Base-by-base conservation (phyloP, 202 grass and related monocot species). In the Sporobolus alterniflorus region DNA sequence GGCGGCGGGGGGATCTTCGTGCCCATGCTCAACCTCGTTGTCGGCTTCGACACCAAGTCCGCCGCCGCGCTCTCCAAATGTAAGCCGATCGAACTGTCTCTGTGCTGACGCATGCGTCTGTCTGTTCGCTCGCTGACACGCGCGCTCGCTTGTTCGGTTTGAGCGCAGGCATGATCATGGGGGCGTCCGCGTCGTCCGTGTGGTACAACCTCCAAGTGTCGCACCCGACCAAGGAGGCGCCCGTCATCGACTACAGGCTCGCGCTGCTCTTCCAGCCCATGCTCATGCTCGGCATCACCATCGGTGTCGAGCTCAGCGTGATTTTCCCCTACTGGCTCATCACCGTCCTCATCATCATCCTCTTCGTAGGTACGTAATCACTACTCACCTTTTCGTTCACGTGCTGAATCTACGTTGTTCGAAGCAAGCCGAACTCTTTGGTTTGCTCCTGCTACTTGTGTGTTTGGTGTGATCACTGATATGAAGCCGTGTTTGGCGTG, bases 261-360 rank as follows among this genome's bases (percentile, higher is more conserved):
- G 84, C 93, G 10, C 64, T 99, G 77, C 86, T 99, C 73, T 99
- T 99, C 89, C 97, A 99, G 90, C 97, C 97, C 41, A 94, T 97
- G 91, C 93, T 99, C 39, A 92, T 99, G 97, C 91, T 99, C 67
- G 97, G 97, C n/a, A 99, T 99, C 89, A 99, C 97, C 65, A 88
- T 97, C 41, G 97, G 97, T 4, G 97, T 99, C 56, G 93, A 99
- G 68, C 93, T 99, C 41, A 99, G 97, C 76, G 91, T 99, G 16
- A 80, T 94, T 63, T 99, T 99, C 78, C 97, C 97, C 15, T 99
- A 82, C 85, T 99, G 97, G 97, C 90, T 99, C 79, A 94, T 99
- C 82, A 97, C 97, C 54, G 32, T 99, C 51, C 93, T 99, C 71
- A 99, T 99, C 60, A 99, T 99, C 65, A 88, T 97, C 60, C 97